These are phyloP conservation scores for Lentinus polychrous DNA, from an alignment of 1,284 basidiomycete genomes.

Conservation along the genomic window DNA sequence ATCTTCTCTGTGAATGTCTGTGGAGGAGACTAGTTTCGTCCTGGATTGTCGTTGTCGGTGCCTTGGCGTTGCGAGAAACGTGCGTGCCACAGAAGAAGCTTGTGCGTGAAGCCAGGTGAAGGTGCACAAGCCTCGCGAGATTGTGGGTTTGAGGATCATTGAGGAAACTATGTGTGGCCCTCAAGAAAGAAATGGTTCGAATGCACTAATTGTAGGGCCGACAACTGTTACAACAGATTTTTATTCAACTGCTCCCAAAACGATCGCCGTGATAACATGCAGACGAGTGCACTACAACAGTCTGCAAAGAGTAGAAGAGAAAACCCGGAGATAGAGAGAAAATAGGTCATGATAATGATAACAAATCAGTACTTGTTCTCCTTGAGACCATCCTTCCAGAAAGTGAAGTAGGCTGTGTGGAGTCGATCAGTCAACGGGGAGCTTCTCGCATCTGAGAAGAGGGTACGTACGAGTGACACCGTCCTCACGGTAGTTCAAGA, in stretches of 20 bases:
- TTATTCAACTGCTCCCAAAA: too few relatives aligned
- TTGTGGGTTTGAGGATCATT: too few relatives aligned
- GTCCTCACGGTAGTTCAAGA: conserved; percentile 82
- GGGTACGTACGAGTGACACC: conserved; percentile 57
- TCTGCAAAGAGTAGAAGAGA: not conserved
- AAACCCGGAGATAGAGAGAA: not conserved
- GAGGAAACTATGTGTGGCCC: too few relatives aligned
- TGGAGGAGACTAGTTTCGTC: too few relatives aligned
- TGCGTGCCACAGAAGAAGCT: too few relatives aligned
- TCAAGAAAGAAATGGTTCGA: not conserved
- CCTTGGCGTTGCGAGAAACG: too few relatives aligned
- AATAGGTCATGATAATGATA: conserved; percentile 5
- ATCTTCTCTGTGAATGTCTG: too few relatives aligned
- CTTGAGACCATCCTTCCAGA: conserved; percentile 91
- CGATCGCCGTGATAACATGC: not conserved
- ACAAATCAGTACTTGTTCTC: conserved; percentile 55
- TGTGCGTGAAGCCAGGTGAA: too few relatives aligned
- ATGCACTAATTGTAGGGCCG: conserved; percentile 3
- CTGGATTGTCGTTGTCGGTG: too few relatives aligned
- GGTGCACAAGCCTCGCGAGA: too few relatives aligned
- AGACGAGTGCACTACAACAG: not conserved
- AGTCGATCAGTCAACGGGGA: conserved; percentile 7
- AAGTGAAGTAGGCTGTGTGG: conserved; percentile 76
- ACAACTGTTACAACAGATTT: too few relatives aligned
- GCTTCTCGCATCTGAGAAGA: too few relatives aligned